A percentile compares a stretch with the other conserved stretches of the same genome.
Conservation (phyloP, 805 yeast genomes). For the Nakazawaea pomicola region DNA sequence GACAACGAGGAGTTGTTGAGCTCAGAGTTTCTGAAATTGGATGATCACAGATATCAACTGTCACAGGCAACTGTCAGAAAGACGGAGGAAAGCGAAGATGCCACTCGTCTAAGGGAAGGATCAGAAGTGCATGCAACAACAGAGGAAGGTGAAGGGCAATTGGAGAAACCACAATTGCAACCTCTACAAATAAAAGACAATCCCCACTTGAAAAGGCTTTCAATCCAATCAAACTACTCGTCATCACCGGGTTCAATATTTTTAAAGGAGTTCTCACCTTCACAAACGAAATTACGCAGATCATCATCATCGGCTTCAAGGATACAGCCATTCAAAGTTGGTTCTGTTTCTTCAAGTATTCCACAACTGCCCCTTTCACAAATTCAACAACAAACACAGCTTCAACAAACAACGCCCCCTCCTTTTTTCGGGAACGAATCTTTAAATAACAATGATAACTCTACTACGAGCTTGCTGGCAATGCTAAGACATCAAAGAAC, state of each 20-base stretch:
- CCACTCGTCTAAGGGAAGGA: not conserved
- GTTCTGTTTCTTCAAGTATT: conserved; percentile 45
- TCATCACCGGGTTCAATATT: conserved; percentile 16
- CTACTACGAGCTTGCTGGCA: conserved; percentile 51
- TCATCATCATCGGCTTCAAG: conserved; percentile 28
- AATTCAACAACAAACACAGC: conserved; percentile 13
- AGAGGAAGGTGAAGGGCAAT: too few species aligned
- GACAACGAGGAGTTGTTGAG: conserved; percentile 64
- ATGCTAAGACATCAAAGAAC: conserved; percentile 36
- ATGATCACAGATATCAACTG: conserved; percentile 19
- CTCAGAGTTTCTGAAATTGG: conserved; percentile 49
- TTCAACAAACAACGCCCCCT: conserved; percentile 25
- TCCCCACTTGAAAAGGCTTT: conserved; percentile 11
- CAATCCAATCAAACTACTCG: conserved; percentile 14
- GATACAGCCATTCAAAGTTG: conserved; percentile 59
- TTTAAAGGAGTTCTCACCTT: conserved; percentile 15
- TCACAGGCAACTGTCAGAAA: not conserved
- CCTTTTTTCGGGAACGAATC: conserved; percentile 17
- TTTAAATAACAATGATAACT: conserved; percentile 41
- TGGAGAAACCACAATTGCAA: conserved; percentile 10
- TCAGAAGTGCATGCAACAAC: too few species aligned
- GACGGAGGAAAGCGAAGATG: not conserved
- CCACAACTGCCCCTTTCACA: conserved; percentile 23
- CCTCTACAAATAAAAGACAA: conserved; percentile 13
- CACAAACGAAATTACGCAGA: conserved; percentile 9